Base-by-base conservation (phyloP, 2,329 filamentous ascomycete species). In the Penicillium palitans region DNA sequence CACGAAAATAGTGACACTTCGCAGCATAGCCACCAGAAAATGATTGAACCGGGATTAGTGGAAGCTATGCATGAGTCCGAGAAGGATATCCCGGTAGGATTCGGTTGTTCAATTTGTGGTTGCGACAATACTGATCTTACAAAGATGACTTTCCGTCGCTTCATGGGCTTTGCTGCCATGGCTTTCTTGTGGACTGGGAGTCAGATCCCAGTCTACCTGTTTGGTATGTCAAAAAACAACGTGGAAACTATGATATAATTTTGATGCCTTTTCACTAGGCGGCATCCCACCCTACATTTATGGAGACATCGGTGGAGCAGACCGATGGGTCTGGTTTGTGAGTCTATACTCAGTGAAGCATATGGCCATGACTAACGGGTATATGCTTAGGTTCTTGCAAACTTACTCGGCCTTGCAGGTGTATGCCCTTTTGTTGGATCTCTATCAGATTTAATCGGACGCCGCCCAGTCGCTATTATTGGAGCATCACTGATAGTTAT, bases 341-440 rank as follows among this genome's bases (percentile, higher is more conserved):
- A 37, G 74, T 70, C 15, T 29, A 27, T 24, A 46, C 35, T 2
- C n/a, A 15, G 15, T 17, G 24, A 21, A 29, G 17, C 33, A 31
- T 13, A 45, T 15, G 2, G 39, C 45, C 13, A 35, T 29, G 44
- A 29, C 59, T 40, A 61, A 46, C 9, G 27, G 35, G n/a, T 8
- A 10, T 15, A 45, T 27, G 10, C 6, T 37, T 37, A 77, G 74
- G 76, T 83, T 39, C 70, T 81, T 19, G 78, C 75, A 31, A 83
- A 85, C 62, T 73, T 86, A 15, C 78, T 86, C 25, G 77, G 82
- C 27, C 76, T 83, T 51, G 82, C 83, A 6, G 82, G 82, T 15
- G 76, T 85, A 9, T 85, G 83, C 61, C 84, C 84, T 5, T 86
- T 90, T 65, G 87, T 90, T 2, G 88, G 88, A 12, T 82, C 84